Conservation (phyloP, 108 stramenopile species). For the Skeletonema marinoi region DNA sequence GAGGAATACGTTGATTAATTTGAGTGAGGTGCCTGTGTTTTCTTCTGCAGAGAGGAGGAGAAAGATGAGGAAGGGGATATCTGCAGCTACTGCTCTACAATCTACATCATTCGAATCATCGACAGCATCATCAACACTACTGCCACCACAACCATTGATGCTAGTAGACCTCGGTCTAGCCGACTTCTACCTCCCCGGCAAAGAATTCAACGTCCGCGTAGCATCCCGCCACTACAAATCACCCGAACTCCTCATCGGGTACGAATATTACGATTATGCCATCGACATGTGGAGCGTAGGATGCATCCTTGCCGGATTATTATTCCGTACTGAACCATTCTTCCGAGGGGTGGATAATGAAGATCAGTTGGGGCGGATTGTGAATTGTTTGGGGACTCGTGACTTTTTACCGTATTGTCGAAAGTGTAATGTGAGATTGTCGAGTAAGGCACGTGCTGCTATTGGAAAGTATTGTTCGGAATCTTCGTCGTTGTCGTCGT, state of each 20-base stretch:
- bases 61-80: not conserved
- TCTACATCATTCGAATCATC: not conserved
- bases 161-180: slow-evolving; percentile 92
- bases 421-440: slow-evolving; percentile 51
- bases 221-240: slow-evolving; percentile 92
- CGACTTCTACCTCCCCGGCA: slow-evolving; percentile 89
- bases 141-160: slow-evolving; percentile 63
- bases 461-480: slow-evolving; percentile 43
- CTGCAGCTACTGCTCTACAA: not conserved
- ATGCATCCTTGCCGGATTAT: slow-evolving; percentile 81
- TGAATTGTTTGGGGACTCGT: slow-evolving; percentile 70
- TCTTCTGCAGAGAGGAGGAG: not conserved
- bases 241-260: slow-evolving; percentile 89
- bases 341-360: slow-evolving; percentile 85
- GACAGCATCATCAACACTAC: not conserved
- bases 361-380: slow-evolving; percentile 83
- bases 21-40: not conserved
- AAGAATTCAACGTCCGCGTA: slow-evolving; percentile 88
- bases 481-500: slow-evolving; percentile 20
- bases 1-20: slow-evolving; percentile 90
- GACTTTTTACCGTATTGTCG: slow-evolving; percentile 68
- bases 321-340: slow-evolving; percentile 81
- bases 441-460: slow-evolving; percentile 36
- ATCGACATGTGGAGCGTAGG: slow-evolving; percentile 89
- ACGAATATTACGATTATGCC: slow-evolving; percentile 76